Evolutionary conservation across 2,329 filamentous ascomycete genomes (phyloP).

Genomic region (Fusarium fracticaudum): DNA sequence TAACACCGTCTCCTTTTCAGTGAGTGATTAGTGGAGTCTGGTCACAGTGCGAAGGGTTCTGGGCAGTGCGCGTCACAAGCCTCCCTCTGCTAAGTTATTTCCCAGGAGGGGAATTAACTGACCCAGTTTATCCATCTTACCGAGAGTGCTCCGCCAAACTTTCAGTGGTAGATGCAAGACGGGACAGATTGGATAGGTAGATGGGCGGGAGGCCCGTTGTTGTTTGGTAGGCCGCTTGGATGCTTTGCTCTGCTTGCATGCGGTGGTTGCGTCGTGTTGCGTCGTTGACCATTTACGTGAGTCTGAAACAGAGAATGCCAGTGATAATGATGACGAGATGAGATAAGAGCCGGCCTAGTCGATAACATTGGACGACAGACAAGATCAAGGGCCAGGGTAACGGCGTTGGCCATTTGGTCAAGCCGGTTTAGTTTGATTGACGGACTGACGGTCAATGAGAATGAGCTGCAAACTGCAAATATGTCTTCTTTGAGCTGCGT

Average conservation of each 20-base stretch:
- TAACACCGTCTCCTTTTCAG: slow-evolving; percentile 39
- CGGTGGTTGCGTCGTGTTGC: slow-evolving; percentile 13
- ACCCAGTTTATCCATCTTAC: slow-evolving; percentile 42
- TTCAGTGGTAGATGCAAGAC: slow-evolving; percentile 22
- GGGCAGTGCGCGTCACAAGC: slow-evolving; percentile 28
- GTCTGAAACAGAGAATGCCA: slow-evolving; percentile 30
- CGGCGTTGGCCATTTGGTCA: slow-evolving; percentile 29
- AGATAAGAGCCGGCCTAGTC: slow-evolving; percentile 27
- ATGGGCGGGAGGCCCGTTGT: slow-evolving; percentile 15
- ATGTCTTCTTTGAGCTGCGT: background rate
- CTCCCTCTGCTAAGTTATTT: slow-evolving; percentile 14
- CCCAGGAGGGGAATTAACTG: slow-evolving; percentile 28
- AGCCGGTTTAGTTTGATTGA: slow-evolving; percentile 32
- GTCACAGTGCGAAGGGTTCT: slow-evolving; percentile 10
- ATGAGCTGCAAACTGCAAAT: background rate
- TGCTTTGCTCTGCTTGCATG: slow-evolving; percentile 3
- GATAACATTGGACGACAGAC: slow-evolving; percentile 8
- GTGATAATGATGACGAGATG: slow-evolving; percentile 37
- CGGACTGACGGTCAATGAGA: slow-evolving; percentile 8
- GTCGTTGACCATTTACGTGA: slow-evolving; percentile 21
- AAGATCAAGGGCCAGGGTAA: slow-evolving; percentile 33
- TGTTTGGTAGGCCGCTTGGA: background rate
- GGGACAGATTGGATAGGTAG: slow-evolving; percentile 4
- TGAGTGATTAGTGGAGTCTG: slow-evolving; percentile 34
- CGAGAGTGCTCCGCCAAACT: slow-evolving; percentile 38